These are phyloP conservation scores for Russula sp. DNA, from an alignment of 768 basidiomycete genomes.

Conservation along the genomic window DNA sequence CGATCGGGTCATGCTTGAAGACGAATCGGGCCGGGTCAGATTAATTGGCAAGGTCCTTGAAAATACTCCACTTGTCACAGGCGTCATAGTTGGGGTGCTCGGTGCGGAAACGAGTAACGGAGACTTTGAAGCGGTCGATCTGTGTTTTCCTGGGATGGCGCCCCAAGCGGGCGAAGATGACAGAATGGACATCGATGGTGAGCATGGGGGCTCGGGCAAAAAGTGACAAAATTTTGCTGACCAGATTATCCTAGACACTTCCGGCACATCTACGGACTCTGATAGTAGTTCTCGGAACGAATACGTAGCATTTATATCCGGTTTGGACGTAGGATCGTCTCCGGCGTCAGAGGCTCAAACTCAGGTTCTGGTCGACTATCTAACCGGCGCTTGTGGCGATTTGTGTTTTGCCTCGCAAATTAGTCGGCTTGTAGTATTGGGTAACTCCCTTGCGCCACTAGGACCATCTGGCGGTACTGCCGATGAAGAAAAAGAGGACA, in stretches of 20 bases:
- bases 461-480: conserved; percentile 26
- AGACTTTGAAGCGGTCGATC: conserved; percentile 90
- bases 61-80: conserved; percentile 69
- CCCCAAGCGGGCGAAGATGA: conserved; percentile 42
- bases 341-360: conserved; percentile 61
- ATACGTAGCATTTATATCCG: conserved; percentile 84
- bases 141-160: conserved; percentile 80
- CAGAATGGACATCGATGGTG: conserved; percentile 67
- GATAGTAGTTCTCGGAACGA: conserved; percentile 31
- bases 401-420: conserved; percentile 55
- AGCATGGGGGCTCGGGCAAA: conserved; percentile 22
- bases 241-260: conserved; percentile 4
- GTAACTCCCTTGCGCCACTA: conserved; percentile 71
- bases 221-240: conserved; percentile 8
- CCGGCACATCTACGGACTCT: background rate
- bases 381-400: conserved; percentile 78
- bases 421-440: conserved; percentile 81
- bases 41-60: conserved; percentile 72
- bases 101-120: conserved; percentile 86
- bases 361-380: conserved; percentile 85
- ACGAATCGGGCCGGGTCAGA: conserved; percentile 88
- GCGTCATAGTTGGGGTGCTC: conserved; percentile 82
- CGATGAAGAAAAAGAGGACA: conserved; percentile 35
- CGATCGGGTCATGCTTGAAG: conserved; percentile 87
- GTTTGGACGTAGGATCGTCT: conserved; percentile 67